Conservation (phyloP, 2,329 filamentous ascomycete species). For the Beauveria australis region DNA sequence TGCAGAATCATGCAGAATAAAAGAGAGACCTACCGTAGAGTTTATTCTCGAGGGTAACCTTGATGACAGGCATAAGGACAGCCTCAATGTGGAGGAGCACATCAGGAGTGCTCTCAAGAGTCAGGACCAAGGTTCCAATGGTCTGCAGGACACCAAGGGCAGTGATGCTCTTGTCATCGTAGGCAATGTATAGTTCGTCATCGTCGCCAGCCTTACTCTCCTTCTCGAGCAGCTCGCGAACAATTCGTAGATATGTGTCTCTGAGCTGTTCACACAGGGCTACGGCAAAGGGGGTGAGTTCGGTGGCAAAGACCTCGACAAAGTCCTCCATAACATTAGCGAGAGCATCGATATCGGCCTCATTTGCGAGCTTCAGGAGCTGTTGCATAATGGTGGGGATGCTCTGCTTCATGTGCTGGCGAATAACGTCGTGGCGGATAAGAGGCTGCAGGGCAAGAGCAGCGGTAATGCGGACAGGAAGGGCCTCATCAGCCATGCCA, state of each 20-base stretch:
- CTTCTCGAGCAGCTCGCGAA: conserved; percentile 83
- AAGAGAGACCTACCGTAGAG: conserved; percentile 59
- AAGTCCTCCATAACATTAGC: conserved; percentile 99
- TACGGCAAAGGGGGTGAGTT: conserved; percentile 93
- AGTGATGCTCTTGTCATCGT: conserved; percentile 98
- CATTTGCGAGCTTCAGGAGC: conserved; percentile 90
- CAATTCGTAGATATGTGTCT: conserved; percentile 91
- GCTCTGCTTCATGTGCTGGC: conserved; percentile 91
- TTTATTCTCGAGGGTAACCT: conserved; percentile 94
- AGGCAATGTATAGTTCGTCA: conserved; percentile 78
- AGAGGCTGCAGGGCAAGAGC: conserved; percentile 89
- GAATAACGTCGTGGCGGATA: conserved; percentile 90
- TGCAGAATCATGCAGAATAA: neutral
- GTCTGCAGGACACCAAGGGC: conserved; percentile 94
- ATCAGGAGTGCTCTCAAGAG: conserved; percentile 92
- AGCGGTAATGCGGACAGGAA: conserved; percentile 90
- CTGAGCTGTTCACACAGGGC: conserved; percentile 91
- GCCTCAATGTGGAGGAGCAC: conserved; percentile 91
- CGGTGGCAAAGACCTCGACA: conserved; percentile 95
- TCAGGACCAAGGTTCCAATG: conserved; percentile 93
- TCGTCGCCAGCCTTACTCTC: conserved; percentile 69
- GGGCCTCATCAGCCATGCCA: conserved; percentile 88
- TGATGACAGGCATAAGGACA: conserved; percentile 94
- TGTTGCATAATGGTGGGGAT: conserved; percentile 99
- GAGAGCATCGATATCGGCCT: conserved; percentile 93